phyloP scores from a whole-genome alignment of 108 stramenopile species.

The Epipyxis sp. region DNA sequence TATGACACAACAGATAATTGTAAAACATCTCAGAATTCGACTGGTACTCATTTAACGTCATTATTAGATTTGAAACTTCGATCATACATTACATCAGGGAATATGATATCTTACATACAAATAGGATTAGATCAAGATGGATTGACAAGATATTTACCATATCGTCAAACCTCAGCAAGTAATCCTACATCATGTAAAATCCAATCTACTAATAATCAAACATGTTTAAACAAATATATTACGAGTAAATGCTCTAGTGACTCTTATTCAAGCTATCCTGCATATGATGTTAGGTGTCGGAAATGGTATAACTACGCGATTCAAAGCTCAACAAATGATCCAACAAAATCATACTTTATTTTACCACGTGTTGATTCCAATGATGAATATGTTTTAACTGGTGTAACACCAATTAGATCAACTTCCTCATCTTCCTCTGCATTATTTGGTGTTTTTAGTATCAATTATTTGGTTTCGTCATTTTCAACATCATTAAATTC shows the following conservation, averaged over 20 bases:
- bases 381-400: background rate
- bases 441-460: background rate
- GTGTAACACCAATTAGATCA: background rate
- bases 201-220: background rate
- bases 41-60: background rate
- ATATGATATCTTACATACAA: background rate
- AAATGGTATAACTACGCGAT: conserved; percentile 6
- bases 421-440: background rate
- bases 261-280: background rate
- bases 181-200: background rate
- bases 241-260: background rate
- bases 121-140: background rate
- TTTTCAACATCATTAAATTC: background rate
- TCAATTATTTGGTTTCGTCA: background rate
- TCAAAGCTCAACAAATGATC: background rate
- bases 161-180: background rate
- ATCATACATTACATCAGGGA: background rate
- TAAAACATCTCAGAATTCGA: background rate
- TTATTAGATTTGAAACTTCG: background rate
- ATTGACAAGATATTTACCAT: background rate
- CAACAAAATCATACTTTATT: background rate
- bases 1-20: background rate
- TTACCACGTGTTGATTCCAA: background rate
- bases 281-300: background rate
- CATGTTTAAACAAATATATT: background rate